Base-by-base conservation (phyloP, 169 alveolate species). In the Babesia sp. region DNA sequence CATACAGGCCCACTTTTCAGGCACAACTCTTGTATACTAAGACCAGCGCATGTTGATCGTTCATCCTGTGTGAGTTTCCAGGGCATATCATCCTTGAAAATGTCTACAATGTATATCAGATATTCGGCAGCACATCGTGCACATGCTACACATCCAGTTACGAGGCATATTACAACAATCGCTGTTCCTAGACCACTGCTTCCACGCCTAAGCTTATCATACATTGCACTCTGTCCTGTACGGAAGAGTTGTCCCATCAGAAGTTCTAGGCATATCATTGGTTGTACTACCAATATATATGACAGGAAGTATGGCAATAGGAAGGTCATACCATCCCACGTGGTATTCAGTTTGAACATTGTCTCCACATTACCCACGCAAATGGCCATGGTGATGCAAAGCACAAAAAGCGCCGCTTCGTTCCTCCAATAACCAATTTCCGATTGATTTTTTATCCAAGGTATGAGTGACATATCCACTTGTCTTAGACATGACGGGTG, bases 331-430 rank as follows among this genome's bases (percentile, higher is more conserved):
- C 91, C 91, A 31, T 60, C 69, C 93, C 93, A 87, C 9, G 91
- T 73, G 12, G 86, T 51, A 71, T 79, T 83, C 37, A 87, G 67
- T 46, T 71, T 73, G 80, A 84, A 87, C 31, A 87, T 41, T 0
- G 93, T 87, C 77, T 87, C 93, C 18, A 87, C 81, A 54, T 83
- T 82, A 12, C 93, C 93, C n/a, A 87, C 90, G n/a, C 91, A 80
- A 46, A 87, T 68, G 16, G 93, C 91, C 61, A 87, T 84, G 6
- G 91, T 84, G 36, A 84, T 55, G 20, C 93, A 86, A 26, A 87
- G 71, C 18, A 87, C 54, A 64, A 87, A 87, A 45, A 87, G 69
- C 26, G 93, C 83, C 6, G 85, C 63, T 41, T 83, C 69, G 45
- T 87, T 87, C 14, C 77, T 45, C 93, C 93, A 87, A 48, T 87